Conservation (phyloP, 1,284 basidiomycete species). For the Sporisorium exsertum region DNA sequence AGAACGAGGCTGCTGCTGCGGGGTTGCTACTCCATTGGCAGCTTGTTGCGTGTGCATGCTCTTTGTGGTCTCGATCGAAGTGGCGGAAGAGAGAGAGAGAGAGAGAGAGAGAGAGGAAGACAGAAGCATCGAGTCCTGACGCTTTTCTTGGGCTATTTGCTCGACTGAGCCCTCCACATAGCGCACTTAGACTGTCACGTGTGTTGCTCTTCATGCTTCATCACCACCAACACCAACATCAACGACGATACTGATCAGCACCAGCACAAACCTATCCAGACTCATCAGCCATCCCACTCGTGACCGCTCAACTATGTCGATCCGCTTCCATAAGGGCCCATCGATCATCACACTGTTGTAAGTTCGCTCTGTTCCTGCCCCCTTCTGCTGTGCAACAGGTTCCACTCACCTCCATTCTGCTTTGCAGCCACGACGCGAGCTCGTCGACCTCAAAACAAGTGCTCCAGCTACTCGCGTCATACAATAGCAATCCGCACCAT, state of each 20-base stretch:
- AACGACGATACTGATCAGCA: not conserved
- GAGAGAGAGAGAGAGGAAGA: not conserved
- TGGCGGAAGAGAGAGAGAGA: not conserved
- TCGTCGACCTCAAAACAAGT: conserved; percentile 37
- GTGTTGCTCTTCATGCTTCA: conserved; percentile 5
- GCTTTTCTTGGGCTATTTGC: not conserved
- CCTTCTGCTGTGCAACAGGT: not conserved
- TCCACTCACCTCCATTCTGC: not conserved
- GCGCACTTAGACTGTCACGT: not conserved
- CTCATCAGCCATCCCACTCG: not conserved
- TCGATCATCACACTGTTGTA: conserved; percentile 50
- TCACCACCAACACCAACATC: not conserved
- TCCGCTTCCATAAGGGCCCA: conserved; percentile 40
- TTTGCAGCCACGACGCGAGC: conserved; percentile 22
- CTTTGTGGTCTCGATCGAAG: not conserved
- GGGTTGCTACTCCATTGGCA: not conserved
- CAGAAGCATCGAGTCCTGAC: not conserved
- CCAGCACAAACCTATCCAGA: not conserved
- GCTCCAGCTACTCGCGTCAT: conserved; percentile 25
- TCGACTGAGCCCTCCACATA: not conserved
- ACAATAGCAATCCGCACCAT: conserved; percentile 14
- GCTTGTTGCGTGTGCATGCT: not conserved
- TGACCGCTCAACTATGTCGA: conserved; percentile 25
- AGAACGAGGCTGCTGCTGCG: not conserved
- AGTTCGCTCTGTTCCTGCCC: not conserved